Evolutionary conservation across 2,329 filamentous ascomycete species (phyloP).

Genomic region (Amauroascus verrucosus): DNA sequence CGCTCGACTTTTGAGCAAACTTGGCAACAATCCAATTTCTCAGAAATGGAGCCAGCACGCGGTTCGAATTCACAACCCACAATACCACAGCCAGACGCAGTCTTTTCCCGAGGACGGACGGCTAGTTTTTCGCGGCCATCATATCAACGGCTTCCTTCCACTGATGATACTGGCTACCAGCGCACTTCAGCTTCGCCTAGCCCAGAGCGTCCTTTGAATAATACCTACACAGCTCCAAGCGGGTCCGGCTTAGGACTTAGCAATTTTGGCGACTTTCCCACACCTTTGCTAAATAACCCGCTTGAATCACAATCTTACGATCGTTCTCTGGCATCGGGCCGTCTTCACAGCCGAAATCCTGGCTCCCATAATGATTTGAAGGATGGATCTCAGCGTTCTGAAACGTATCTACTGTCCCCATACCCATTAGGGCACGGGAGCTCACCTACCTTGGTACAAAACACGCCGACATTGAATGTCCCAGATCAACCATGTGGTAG

Average conservation of each 20-base stretch:
- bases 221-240: background rate
- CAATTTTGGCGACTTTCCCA: background rate
- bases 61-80: background rate
- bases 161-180: background rate
- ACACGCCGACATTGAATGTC: background rate
- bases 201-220: background rate
- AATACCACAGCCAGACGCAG: background rate
- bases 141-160: constrained; percentile 7
- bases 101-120: background rate
- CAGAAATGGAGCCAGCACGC: background rate
- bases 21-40: too few species aligned
- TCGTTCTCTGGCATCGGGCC: background rate
- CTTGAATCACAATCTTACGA: background rate
- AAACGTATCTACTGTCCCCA: background rate
- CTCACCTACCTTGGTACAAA: background rate
- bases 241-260: background rate
- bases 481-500: background rate
- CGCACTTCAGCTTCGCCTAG: background rate
- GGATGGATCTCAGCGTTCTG: background rate
- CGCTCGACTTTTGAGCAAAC: background rate
- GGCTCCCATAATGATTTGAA: background rate
- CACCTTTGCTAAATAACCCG: background rate
- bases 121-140: background rate
- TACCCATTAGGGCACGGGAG: background rate
- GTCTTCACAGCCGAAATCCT: background rate